These are phyloP conservation scores for Pyrus hybrid DNA, from an alignment of 331 rosid genomes.

Conservation along the genomic window DNA sequence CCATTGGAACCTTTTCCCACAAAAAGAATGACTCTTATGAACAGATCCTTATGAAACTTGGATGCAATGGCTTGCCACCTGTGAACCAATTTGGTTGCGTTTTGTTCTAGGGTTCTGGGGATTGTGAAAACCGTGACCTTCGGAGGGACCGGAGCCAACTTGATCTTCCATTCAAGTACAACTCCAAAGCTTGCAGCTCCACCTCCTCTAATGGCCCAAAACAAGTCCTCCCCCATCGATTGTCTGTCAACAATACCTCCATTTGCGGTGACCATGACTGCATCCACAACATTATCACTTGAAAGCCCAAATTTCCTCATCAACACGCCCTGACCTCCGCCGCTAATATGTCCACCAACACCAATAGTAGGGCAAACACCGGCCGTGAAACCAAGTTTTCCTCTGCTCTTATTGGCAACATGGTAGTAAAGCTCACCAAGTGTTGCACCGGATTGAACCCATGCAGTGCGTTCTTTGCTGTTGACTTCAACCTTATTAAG, in stretches of 20 bases:
- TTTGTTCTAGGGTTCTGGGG: constrained; percentile 35
- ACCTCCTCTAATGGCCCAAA: constrained; percentile 39
- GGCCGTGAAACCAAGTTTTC: constrained; percentile 45
- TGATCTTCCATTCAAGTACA: constrained; percentile 51
- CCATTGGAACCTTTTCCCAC: neutral
- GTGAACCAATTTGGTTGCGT: constrained; percentile 45
- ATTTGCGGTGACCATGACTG: constrained; percentile 35
- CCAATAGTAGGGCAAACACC: constrained; percentile 60
- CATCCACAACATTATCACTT: constrained; percentile 49
- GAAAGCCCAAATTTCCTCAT: constrained; percentile 62
- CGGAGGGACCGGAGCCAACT: constrained; percentile 51
- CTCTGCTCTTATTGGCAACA: constrained; percentile 29
- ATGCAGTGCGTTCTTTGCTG: constrained; percentile 28
- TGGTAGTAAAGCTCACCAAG: constrained; percentile 50
- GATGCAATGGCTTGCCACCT: constrained; percentile 69
- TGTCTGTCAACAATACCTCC: constrained; percentile 41
- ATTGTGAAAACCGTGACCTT: constrained; percentile 61
- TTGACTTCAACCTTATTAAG: constrained; percentile 30
- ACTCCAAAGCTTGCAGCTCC: constrained; percentile 68
- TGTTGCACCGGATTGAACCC: constrained; percentile 62
- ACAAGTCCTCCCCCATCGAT: constrained; percentile 51
- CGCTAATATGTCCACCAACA: constrained; percentile 57
- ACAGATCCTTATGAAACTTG: constrained; percentile 40
- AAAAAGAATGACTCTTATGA: constrained; percentile 38
- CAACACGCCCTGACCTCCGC: constrained; percentile 58